Evolutionary conservation across 345 rosid species (phyloP).

Genomic region (Boechera retrofracta): DNA sequence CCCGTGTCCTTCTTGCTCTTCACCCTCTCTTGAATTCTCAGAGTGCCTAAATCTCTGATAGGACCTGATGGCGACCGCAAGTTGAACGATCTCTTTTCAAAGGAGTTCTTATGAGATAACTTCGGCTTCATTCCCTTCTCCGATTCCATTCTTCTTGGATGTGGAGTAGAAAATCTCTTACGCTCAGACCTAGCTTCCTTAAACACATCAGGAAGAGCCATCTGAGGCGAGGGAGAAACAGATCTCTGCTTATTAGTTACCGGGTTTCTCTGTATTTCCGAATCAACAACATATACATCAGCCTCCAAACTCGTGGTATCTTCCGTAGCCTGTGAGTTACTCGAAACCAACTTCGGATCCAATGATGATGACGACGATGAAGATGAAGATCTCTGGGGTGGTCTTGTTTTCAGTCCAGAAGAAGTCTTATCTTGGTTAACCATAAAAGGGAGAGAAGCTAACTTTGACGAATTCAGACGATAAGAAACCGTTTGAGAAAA

Average conservation of each 20-base stretch:
- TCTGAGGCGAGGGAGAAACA: constrained; percentile 72
- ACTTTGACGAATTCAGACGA: constrained; percentile 68
- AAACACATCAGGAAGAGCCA: constrained; percentile 68
- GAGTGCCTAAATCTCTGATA: constrained; percentile 59
- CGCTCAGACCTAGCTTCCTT: constrained; percentile 79
- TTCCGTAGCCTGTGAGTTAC: constrained; percentile 34
- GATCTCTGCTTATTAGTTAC: constrained; percentile 74
- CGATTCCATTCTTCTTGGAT: constrained; percentile 58
- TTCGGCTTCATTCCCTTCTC: constrained; percentile 54
- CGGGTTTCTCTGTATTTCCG: constrained; percentile 57
- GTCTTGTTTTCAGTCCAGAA: constrained; percentile 55
- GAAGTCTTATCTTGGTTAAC: constrained; percentile 48
- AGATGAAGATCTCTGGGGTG: constrained; percentile 45
- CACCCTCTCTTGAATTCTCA: constrained; percentile 62
- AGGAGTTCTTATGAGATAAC: constrained; percentile 49
- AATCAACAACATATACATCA: constrained; percentile 41
- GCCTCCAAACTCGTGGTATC: constrained; percentile 34
- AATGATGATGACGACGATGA: constrained; percentile 23
- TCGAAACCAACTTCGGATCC: constrained; percentile 40
- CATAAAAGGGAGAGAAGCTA: constrained; percentile 54
- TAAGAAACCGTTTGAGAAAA: constrained; percentile 87
- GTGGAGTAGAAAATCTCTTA: constrained; percentile 91
- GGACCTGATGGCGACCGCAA: constrained; percentile 57
- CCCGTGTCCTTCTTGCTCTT: constrained; percentile 69
- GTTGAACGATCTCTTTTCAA: constrained; percentile 46